Base-by-base conservation (phyloP, 2,329 filamentous ascomycete species). In the Trichoderma simmonsii region DNA sequence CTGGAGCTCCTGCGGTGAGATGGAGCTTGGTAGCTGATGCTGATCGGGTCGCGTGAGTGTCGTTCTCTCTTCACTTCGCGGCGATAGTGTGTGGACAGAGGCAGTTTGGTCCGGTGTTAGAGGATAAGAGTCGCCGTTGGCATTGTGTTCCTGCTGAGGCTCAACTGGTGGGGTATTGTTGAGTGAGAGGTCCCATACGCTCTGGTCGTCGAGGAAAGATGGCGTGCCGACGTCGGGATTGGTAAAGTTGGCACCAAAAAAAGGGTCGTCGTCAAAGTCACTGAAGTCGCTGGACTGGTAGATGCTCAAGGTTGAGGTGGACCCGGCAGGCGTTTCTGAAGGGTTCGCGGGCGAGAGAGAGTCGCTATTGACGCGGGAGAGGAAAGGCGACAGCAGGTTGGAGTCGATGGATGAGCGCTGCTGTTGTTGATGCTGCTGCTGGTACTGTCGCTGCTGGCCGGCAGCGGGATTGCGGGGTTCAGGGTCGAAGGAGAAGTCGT, bases 81-180 rank as follows among this genome's bases (percentile, higher is more conserved):
- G 84, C 4, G 85, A 85, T 2, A 80, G 78, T n/a, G 83, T 81
- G 73, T 85, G 81, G 11, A 86, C 78, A 11, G 86, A 85, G 24
- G 85, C 84, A 18, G 86, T 87, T 72, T 84, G 84, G 64, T 85
- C 83, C 30, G 87, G 87, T 73, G 86, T 89, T 75, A 88, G 77
- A 39, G 86, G 87, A 73, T 83, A 84, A 34, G 76, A 74, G 67
- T 74, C 77, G 75, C 79, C 73, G 60, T 73, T 74, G 62, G 64
- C 32, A 39, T 75, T 70, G 71, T 70, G 56, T 30, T 70, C 56
- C 21, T 73, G 65, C 56, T 63, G 71, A 30, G 62, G 57, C 57
- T 70, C 67, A 54, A 65, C 48, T 57, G 39, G 36, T n/a, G 67
- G 43, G 56, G 68, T 71, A 12, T 71, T 64, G 30, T 70, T 66